Percentiles rank a stretch among this genome's conserved stretches.
Evolutionary conservation across 768 basidiomycete genomes (phyloP).

Genomic region (Xerocomellus chrysenteron): DNA sequence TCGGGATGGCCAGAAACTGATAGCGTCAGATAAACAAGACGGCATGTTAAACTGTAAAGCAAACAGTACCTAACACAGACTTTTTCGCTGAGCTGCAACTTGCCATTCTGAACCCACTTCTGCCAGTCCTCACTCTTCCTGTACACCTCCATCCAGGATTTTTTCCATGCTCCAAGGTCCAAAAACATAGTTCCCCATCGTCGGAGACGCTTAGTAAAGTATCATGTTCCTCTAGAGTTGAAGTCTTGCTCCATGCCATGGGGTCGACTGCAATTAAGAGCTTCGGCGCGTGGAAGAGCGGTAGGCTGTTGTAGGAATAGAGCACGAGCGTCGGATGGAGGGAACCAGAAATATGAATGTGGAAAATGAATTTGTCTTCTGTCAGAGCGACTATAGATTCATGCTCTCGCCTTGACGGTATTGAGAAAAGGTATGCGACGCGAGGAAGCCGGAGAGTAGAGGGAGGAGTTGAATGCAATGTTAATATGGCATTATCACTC

Average conservation of each 20-base stretch:
- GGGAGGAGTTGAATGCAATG: slow-evolving; percentile 51
- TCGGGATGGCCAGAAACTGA: slow-evolving; percentile 59
- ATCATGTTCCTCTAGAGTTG: slow-evolving; percentile 57
- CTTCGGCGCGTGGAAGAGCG: slow-evolving; percentile 45
- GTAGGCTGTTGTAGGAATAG: slow-evolving; percentile 50
- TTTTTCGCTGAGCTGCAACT: slow-evolving; percentile 91
- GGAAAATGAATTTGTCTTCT: slow-evolving; percentile 54
- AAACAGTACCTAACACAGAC: slow-evolving; percentile 73
- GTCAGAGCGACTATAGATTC: slow-evolving; percentile 70
- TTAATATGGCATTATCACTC: slow-evolving; percentile 45
- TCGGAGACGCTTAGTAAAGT: slow-evolving; percentile 76
- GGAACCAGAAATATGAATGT: slow-evolving; percentile 44
- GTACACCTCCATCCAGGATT: slow-evolving; percentile 59
- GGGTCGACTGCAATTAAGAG: slow-evolving; percentile 81
- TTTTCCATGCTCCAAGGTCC: slow-evolving; percentile 58
- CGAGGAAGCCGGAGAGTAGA: slow-evolving; percentile 45
- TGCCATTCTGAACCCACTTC: slow-evolving; percentile 63
- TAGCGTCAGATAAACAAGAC: slow-evolving; percentile 2
- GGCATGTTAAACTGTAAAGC: background rate
- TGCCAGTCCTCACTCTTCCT: slow-evolving; percentile 71
- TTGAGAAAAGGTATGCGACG: slow-evolving; percentile 62
- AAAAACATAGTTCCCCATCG: slow-evolving; percentile 82
- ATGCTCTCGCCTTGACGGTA: slow-evolving; percentile 51
- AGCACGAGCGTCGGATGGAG: slow-evolving; percentile 43
- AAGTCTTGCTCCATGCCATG: slow-evolving; percentile 71